Evolutionary conservation across 2,329 filamentous ascomycete species (phyloP), one percentile per base, ranked within the genome.

Genomic region (Trichoderma polysporum): DNA sequence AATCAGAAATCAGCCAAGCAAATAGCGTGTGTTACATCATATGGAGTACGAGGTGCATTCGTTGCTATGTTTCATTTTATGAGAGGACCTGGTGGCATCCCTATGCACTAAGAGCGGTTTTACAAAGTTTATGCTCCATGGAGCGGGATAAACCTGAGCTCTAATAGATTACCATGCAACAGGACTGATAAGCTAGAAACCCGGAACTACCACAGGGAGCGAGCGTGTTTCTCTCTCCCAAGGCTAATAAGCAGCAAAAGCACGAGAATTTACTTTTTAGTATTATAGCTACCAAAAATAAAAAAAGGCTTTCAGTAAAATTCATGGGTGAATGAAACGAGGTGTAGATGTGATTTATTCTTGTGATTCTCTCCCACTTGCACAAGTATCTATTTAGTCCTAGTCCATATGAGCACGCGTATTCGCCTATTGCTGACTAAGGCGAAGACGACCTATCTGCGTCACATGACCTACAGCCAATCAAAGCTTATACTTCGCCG

Each of bases 391-490:
- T 12, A n/a, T n/a, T n/a, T n/a, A n/a, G n/a, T n/a, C n/a, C n/a
- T 17, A n/a, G 9, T 7, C 25, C 22, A 13, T 22, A 29, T 8
- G 35, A 15, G 10, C 13, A 37, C 17, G 29, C 17, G 17, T 13
- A 27, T 50, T 19, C 22, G 1, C 47, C 35, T 0, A 2, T 8
- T 50, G 63, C n/a, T 66, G 54, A 66, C 63, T 66, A 66, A 59
- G 63, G 3, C 5, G 2, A 15, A 19, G 4, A 37, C 25, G 10
- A 41, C 19, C 35, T 66, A 9, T 3, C 1, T 47, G 33, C 22
- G 6, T 66, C 63, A 66, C 63, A 66, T 66, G 63, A 66, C 63
- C 41, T 25, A n/a, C 35, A 41, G n/a, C 63, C 63, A 66, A 66
- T 66, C 63, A 66, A 3, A 27, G 33, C 45, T 9, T 25, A 15